A percentile compares a stretch with the other conserved stretches of the same genome.
Evolutionary conservation across 345 rosid genomes (phyloP).

Genomic region (Cardamine resedifolia): DNA sequence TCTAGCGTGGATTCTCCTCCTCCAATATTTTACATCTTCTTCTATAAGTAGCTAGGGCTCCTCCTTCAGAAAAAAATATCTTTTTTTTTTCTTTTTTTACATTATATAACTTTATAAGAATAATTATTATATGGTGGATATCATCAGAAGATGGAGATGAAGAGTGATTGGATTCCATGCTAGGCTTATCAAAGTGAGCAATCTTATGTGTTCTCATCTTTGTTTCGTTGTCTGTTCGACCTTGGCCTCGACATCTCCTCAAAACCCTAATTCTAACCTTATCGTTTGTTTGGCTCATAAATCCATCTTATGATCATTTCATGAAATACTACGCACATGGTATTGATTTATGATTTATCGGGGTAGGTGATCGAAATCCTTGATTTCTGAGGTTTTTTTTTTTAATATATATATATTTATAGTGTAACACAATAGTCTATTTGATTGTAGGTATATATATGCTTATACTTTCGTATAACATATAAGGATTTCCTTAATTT

Average conservation of each 20-base stretch:
- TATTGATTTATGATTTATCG: not conserved
- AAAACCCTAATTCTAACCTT: slow-evolving; percentile 14
- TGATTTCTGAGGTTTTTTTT: not conserved
- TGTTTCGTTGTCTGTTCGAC: slow-evolving; percentile 48
- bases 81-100: not conserved
- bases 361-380: not conserved
- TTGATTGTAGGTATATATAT: not conserved
- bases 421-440: not conserved
- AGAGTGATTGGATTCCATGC: slow-evolving; percentile 38
- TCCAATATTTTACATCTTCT: slow-evolving; percentile 28
- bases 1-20: slow-evolving; percentile 32
- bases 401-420: too few species aligned
- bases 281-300: not conserved
- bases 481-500: not conserved
- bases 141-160: slow-evolving; percentile 28
- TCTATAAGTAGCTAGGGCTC: slow-evolving; percentile 34
- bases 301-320: slow-evolving; percentile 4
- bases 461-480: not conserved
- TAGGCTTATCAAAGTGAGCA: slow-evolving; percentile 41
- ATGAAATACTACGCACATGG: not conserved
- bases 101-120: not conserved
- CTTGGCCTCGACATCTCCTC: slow-evolving; percentile 30
- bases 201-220: slow-evolving; percentile 38
- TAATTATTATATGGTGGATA: slow-evolving; percentile 2
- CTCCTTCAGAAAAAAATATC: not conserved